A percentile compares a stretch with the other conserved stretches of the same genome.
phyloP scores from a whole-genome alignment of 202 grass and related monocot species.

The Alloteropsis angusta region DNA sequence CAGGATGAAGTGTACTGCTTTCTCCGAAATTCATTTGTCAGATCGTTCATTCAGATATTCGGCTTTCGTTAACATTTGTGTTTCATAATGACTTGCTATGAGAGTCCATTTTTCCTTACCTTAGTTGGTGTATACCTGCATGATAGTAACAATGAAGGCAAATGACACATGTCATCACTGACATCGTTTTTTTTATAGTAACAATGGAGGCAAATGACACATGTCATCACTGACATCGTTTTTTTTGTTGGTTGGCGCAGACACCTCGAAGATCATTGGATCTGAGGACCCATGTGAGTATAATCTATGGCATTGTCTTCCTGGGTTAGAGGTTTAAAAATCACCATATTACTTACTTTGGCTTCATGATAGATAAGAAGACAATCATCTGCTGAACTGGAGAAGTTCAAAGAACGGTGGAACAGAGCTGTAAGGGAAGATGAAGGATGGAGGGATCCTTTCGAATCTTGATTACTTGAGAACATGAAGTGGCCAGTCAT shows the following conservation, averaged over 20 bases:
- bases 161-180: background rate
- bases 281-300: slow-evolving; percentile 66
- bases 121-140: background rate
- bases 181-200: slow-evolving; percentile 17
- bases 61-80: background rate
- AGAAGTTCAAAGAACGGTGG: slow-evolving; percentile 75
- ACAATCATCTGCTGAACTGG: slow-evolving; percentile 64
- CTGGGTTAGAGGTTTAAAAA: background rate
- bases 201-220: background rate
- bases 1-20: background rate
- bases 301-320: background rate
- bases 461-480: slow-evolving; percentile 22
- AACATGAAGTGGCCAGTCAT: background rate
- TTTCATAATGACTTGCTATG: background rate
- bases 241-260: slow-evolving; percentile 28
- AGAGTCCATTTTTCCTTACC: background rate
- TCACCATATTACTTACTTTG: background rate
- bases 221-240: background rate
- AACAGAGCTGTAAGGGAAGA: slow-evolving; percentile 69
- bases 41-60: background rate
- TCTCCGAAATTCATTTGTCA: background rate
- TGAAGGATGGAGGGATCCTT: slow-evolving; percentile 69
- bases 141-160: background rate
- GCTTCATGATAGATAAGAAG: slow-evolving; percentile 61
- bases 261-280: slow-evolving; percentile 61